A percentile compares a stretch with the other conserved stretches of the same genome.
Conservation (phyloP, 768 basidiomycete species). For the Pleurotus citrinopileatus region DNA sequence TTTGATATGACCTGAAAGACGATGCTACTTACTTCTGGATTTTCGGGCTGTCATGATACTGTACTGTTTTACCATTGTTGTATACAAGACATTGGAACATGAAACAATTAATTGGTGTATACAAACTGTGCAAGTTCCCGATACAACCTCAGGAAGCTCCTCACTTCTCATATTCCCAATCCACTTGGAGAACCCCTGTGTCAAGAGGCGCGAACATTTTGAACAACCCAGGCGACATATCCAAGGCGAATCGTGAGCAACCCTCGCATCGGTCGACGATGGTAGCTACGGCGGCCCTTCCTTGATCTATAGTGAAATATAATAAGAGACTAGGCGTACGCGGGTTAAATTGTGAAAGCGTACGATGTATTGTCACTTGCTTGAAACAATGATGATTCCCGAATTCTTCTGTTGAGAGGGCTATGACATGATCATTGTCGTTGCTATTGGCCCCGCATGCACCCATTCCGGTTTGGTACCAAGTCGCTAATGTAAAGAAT, state of each 20-base stretch:
- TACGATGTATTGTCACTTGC: not conserved
- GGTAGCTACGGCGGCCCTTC: not conserved
- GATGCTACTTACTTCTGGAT: no score
- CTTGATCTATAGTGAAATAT: not conserved
- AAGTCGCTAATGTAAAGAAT: not conserved
- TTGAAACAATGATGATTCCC: not conserved
- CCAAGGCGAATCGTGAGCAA: not conserved
- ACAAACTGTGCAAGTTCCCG: no score
- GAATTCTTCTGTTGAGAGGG: not conserved
- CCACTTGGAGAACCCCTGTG: not conserved
- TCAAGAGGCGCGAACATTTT: constrained; percentile 4
- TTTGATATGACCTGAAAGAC: no score
- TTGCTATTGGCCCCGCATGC: constrained; percentile 1
- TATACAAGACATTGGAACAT: no score
- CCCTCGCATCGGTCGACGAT: constrained; percentile 7
- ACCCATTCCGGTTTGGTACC: not conserved
- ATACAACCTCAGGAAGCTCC: no score
- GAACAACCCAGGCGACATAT: constrained; percentile 7
- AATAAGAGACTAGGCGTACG: not conserved
- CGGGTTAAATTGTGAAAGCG: not conserved
- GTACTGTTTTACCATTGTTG: no score
- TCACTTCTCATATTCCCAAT: not conserved
- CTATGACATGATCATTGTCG: constrained; percentile 1
- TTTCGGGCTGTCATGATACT: no score
- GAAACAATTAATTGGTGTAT: no score